These are phyloP conservation scores for Jatropha curcas DNA, from an alignment of 345 rosid species.

Conservation along the genomic window DNA sequence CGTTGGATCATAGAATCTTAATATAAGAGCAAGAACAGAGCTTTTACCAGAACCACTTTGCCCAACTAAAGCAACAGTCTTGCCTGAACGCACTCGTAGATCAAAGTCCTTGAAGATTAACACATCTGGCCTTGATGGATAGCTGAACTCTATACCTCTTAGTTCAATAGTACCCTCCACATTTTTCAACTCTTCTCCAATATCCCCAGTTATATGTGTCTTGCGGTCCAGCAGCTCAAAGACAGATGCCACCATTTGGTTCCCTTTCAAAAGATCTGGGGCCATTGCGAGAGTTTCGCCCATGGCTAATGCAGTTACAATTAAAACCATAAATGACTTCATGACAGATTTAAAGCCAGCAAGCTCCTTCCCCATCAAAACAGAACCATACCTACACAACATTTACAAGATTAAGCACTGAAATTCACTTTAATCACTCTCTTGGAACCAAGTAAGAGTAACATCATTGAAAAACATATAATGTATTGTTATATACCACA, in stretches of 20 bases:
- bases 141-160: conserved; percentile 66
- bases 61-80: conserved; percentile 90
- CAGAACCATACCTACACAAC: conserved; percentile 80
- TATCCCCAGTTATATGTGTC: conserved; percentile 63
- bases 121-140: conserved; percentile 89
- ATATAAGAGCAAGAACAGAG: conserved; percentile 79
- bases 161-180: conserved; percentile 81
- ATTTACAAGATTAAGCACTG: conserved; percentile 7
- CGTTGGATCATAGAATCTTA: conserved; percentile 86
- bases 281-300: conserved; percentile 90
- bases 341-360: conserved; percentile 77
- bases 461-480: neutral
- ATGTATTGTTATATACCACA: conserved; percentile 56
- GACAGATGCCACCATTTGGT: conserved; percentile 91
- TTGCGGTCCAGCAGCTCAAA: conserved; percentile 79
- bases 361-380: conserved; percentile 80
- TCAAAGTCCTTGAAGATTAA: conserved; percentile 68
- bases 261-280: conserved; percentile 90
- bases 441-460: neutral
- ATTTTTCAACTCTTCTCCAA: conserved; percentile 56
- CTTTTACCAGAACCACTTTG: conserved; percentile 99
- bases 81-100: conserved; percentile 63
- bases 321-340: conserved; percentile 95
- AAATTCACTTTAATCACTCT: conserved; percentile 3
- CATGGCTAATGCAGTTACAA: conserved; percentile 94